phyloP scores from a whole-genome alignment of 2,329 filamentous ascomycete species.

The Fonsecaea erecta region DNA sequence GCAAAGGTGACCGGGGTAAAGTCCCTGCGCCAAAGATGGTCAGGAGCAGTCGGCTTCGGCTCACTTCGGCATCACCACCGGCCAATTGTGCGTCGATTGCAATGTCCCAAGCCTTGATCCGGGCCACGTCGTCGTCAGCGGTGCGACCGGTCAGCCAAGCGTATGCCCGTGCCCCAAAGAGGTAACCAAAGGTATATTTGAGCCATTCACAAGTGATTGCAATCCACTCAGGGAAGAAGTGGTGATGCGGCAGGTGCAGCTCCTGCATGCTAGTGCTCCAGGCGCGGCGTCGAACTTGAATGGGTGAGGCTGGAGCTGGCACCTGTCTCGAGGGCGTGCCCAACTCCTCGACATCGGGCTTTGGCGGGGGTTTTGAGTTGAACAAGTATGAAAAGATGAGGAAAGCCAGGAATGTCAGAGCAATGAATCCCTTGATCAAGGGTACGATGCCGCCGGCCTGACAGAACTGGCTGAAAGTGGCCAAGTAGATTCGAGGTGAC shows the following conservation, averaged over 20 bases:
- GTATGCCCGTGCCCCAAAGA: conserved; percentile 77
- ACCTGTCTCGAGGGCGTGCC: conserved; percentile 37
- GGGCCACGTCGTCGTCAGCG: conserved; percentile 80
- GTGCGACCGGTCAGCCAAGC: conserved; percentile 78
- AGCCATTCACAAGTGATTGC: conserved; percentile 78
- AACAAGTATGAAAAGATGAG: conserved; percentile 62
- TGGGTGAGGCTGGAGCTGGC: conserved; percentile 77
- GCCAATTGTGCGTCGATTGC: conserved; percentile 90
- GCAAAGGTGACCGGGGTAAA: conserved; percentile 77
- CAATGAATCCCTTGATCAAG: conserved; percentile 39
- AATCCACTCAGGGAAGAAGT: conserved; percentile 81
- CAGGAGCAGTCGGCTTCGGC: conserved; percentile 80
- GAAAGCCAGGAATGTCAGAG: conserved; percentile 51
- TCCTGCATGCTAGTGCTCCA: conserved; percentile 94
- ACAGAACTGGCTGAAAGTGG: conserved; percentile 36
- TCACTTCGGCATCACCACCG: conserved; percentile 87
- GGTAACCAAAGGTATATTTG: conserved; percentile 78
- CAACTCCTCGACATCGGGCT: conserved; percentile 49
- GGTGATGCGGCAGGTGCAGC: conserved; percentile 87
- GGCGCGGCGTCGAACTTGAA: conserved; percentile 82
- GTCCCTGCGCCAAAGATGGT: conserved; percentile 88
- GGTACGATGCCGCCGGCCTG: conserved; percentile 37
- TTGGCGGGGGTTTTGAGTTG: conserved; percentile 59
- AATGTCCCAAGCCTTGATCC: conserved; percentile 90
- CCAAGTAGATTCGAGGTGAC: conserved; percentile 36